Evolutionary conservation across 495 filamentous ascomycete genomes (phyloP), one percentile per base, ranked within the genome.

Genomic region (Astrocystis sublimbata): DNA sequence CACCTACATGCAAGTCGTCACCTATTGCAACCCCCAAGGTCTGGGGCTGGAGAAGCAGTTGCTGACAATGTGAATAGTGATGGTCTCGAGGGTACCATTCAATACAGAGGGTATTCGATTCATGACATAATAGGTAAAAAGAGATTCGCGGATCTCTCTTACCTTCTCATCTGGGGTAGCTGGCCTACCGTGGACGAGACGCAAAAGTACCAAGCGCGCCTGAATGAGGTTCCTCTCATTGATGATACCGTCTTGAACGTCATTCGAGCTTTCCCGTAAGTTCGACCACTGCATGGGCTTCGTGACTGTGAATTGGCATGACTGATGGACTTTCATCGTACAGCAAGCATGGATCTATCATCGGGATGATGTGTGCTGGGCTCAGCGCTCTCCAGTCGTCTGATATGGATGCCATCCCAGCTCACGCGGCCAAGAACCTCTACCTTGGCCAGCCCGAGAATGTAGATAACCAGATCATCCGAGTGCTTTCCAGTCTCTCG

Each of bases 131-230:
- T 75, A 6, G 71, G 73, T 30, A 63, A 77, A 40, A 63, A 67
- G 9, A 67, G 74, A 17, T 81, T 74, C 52, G 67, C 75, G 24
- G 81, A 83, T 56, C 71, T 76, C 13, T 69, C 73, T 30, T 73
- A 78, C 52, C 72, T 83, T 31, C 69, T 83, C n/a, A 78, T 82
- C 51, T 83, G 77, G 65, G 78, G 79, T 0, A 63, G 71, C 12
- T 61, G 80, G 2, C 81, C 80, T 0, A 70, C 73, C 0, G 53
- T 64, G 26, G 62, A 74, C 36, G 71, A 83, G 65, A 69, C 70
- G 38, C 64, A 64, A 24, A 63, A 68, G 17, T 76, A 76, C 59
- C 66, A 70, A 49, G 70, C 69, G 33, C 63, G 68, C 24, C 69
- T 80, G 28, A 65, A 68, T 54, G 68, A 76, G 28, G 75, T 72